These are phyloP conservation scores for Gaeumannomyces tritici DNA, from an alignment of 2,329 filamentous ascomycete genomes.

Conservation along the genomic window DNA sequence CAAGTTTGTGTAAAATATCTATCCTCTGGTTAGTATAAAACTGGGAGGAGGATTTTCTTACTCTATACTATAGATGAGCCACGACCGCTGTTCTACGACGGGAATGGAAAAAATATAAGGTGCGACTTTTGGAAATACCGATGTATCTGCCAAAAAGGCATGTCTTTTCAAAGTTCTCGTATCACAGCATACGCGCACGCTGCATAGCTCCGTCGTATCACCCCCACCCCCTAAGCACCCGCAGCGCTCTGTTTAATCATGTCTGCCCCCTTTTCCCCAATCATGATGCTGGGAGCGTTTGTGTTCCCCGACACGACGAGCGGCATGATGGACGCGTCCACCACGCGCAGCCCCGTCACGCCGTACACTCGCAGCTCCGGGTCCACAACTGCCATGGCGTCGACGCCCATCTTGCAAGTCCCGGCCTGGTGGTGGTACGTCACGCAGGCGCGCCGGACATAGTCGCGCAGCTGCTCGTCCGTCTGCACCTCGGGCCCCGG, in stretches of 20 bases:
- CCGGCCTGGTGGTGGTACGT: slow-evolving; percentile 15
- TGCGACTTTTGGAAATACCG: not conserved
- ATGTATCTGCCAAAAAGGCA: no score
- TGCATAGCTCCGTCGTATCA: not conserved
- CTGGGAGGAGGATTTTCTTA: no score
- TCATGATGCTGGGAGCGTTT: no score
- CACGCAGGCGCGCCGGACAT: not conserved
- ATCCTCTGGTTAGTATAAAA: no score
- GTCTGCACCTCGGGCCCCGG: slow-evolving; percentile 1
- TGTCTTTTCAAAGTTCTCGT: no score
- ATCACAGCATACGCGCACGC: no score
- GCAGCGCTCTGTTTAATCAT: no score
- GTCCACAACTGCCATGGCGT: slow-evolving; percentile 10
- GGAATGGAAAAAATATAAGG: not conserved
- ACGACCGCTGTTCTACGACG: not conserved
- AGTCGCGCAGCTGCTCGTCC: slow-evolving; percentile 1
- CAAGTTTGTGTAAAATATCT: slow-evolving; percentile 37
- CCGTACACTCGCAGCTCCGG: slow-evolving; percentile 10
- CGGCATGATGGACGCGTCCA: slow-evolving; percentile 11
- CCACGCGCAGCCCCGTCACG: slow-evolving; percentile 11
- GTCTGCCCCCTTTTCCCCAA: no score
- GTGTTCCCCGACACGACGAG: slow-evolving; percentile 6
- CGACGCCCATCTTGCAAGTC: slow-evolving; percentile 21
- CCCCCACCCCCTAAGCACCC: no score
- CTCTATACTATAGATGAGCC: not conserved